phyloP scores from a whole-genome alignment of 768 basidiomycete species.

The Lentinula boryana region DNA sequence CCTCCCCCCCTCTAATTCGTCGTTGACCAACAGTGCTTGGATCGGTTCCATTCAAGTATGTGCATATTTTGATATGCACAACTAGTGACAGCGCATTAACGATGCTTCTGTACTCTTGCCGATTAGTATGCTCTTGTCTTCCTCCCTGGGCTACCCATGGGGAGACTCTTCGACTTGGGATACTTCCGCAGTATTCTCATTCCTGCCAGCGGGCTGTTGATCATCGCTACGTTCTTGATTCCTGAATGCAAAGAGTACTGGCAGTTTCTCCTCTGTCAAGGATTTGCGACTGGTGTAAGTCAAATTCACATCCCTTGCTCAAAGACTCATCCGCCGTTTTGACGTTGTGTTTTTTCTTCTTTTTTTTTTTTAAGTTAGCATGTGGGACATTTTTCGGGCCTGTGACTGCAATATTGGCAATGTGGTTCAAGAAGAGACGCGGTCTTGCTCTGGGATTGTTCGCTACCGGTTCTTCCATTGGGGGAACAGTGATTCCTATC shows the following conservation, averaged over 20 bases:
- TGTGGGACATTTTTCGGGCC: slow-evolving; percentile 61
- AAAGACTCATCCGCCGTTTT: slow-evolving; percentile 2
- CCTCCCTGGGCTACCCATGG: slow-evolving; percentile 55
- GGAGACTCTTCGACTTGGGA: slow-evolving; percentile 71
- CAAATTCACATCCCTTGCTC: background rate
- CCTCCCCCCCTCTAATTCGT: background rate
- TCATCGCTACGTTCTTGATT: slow-evolving; percentile 55
- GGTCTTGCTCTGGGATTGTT: slow-evolving; percentile 58
- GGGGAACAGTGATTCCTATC: slow-evolving; percentile 67
- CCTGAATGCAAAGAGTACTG: slow-evolving; percentile 71
- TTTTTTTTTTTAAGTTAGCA: slow-evolving; percentile 25
- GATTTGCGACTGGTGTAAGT: slow-evolving; percentile 58
- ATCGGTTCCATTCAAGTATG: slow-evolving; percentile 70
- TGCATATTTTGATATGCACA: background rate
- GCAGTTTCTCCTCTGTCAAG: slow-evolving; percentile 77
- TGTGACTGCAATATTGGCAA: slow-evolving; percentile 51
- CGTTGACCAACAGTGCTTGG: slow-evolving; percentile 55
- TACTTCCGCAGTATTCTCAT: slow-evolving; percentile 49
- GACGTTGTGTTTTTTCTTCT: slow-evolving; percentile 13
- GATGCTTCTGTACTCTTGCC: background rate
- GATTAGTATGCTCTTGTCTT: slow-evolving; percentile 56
- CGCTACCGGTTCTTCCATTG: slow-evolving; percentile 62
- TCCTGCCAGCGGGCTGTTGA: slow-evolving; percentile 40
- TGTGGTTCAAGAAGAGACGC: slow-evolving; percentile 67
- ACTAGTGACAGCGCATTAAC: background rate